Evolutionary conservation across 441 rosid species (phyloP).

Genomic region (Pelargonium australe): DNA sequence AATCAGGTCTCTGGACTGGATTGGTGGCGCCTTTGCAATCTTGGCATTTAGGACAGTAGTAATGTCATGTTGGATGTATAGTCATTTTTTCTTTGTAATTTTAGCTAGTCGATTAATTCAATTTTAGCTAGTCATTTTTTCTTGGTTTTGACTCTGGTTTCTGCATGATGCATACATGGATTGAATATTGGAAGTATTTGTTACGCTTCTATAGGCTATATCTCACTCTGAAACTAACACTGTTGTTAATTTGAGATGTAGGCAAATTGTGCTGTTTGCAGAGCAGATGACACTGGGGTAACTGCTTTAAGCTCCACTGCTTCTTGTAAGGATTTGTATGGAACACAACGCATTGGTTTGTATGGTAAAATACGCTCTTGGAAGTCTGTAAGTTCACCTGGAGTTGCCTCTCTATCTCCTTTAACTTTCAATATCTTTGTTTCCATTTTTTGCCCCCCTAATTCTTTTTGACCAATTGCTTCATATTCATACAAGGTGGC

Average conservation of each 20-base stretch:
- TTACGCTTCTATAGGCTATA: not conserved
- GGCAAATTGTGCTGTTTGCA: slow-evolving; percentile 96
- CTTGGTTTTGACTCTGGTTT: not conserved
- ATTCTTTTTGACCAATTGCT: slow-evolving; percentile 16
- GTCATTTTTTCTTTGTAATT: no score
- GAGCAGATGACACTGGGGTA: slow-evolving; percentile 88
- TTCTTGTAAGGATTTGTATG: slow-evolving; percentile 82
- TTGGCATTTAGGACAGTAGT: no score
- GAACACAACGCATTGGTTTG: slow-evolving; percentile 80
- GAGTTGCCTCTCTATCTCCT: not conserved
- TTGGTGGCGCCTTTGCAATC: no score
- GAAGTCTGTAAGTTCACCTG: slow-evolving; percentile 79
- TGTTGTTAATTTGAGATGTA: slow-evolving; percentile 26
- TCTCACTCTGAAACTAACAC: not conserved
- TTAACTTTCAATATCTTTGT: slow-evolving; percentile 8
- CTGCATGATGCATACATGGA: not conserved
- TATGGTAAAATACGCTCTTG: slow-evolving; percentile 90
- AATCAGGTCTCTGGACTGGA: no score
- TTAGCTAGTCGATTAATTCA: not conserved
- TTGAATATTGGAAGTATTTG: not conserved
- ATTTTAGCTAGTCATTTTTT: not conserved
- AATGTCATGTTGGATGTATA: no score
- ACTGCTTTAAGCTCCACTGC: slow-evolving; percentile 73
- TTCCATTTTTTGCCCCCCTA: slow-evolving; percentile 2
- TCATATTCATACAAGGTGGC: slow-evolving; percentile 56